Evolutionary conservation across 768 basidiomycete genomes (phyloP), one percentile per base, ranked within the genome.

Genomic region (Mycena haematopus): DNA sequence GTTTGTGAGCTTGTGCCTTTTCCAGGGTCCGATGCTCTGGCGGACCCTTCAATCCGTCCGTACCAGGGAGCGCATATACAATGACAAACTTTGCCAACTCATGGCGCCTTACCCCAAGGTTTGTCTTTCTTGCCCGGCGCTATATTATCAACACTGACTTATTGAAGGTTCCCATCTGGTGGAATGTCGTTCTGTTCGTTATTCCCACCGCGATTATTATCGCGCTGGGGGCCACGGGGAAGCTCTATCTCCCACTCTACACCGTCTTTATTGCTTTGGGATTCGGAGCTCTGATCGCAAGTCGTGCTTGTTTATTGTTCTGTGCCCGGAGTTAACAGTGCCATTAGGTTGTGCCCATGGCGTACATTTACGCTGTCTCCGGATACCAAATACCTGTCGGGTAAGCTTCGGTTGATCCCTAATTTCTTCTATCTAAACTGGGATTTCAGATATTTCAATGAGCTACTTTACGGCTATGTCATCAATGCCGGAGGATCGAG

Each of bases 401-500:
- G 63, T 64, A 33, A 15, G 62, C 11, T 3, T 7, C 7, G 1
- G 27, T 29, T 40, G 0, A 6, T 40, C 33, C 36, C 13, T 6
- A n/a, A 5, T 2, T n/a, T 8, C 13, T 6, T 38, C 9, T 13
- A 31, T 19, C 25, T 17, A 14, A 8, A 54, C 21, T 24, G 11
- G 33, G 51, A 24, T 47, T 50, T 58, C 52, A 69, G 71, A 1
- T 72, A 69, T 40, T 72, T 72, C 66, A 72, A 72, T 59, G 71
- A 72, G 49, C 51, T 70, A 21, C 65, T 72, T 29, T 72, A 72
- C 45, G 71, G 71, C 1, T 72, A 72, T 35, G 38, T 68, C 11
- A 70, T 72, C 57, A 64, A 70, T 31, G 65, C 67, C 9, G 71
- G 71, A 1, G 71, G 71, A 22, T 72, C 71, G 9, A 36, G 71